These are phyloP conservation scores for Suillus decipiens DNA, from an alignment of 768 basidiomycete species.

Conservation along the genomic window DNA sequence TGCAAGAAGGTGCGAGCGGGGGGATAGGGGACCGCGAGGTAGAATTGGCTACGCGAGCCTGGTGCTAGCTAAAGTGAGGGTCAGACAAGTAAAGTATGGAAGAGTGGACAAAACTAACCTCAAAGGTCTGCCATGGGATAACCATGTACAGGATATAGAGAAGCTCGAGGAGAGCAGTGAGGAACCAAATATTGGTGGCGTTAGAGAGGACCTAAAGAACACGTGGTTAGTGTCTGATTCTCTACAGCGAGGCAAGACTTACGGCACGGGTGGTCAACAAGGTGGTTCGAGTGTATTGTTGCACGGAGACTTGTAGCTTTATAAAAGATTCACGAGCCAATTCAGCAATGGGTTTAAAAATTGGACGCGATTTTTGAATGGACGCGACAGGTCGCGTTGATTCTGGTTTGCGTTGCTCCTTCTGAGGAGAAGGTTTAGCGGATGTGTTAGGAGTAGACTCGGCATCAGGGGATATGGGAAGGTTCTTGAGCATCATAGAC, in stretches of 20 bases:
- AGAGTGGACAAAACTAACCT: conserved; percentile 35
- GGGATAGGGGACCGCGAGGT: conserved; percentile 46
- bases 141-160: conserved; percentile 51
- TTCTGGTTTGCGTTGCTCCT: conserved; percentile 14
- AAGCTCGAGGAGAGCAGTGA: conserved; percentile 56
- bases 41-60: conserved; percentile 13
- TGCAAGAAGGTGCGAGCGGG: conserved; percentile 47
- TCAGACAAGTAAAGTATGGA: neutral
- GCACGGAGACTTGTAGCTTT: conserved; percentile 21
- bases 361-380: conserved; percentile 28
- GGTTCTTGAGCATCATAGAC: conserved; percentile 52
- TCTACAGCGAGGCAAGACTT: conserved; percentile 11
- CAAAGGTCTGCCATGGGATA: conserved; percentile 52
- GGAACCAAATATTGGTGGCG: conserved; percentile 59
- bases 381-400: conserved; percentile 19
- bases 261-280: conserved; percentile 31
- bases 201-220: conserved; percentile 59
- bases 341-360: conserved; percentile 23
- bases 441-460: conserved; percentile 13
- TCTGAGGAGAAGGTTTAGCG: conserved; percentile 18
- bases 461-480: conserved; percentile 40
- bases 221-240: conserved; percentile 3
- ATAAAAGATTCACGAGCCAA: conserved; percentile 24
- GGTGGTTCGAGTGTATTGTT: conserved; percentile 21
- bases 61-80: neutral